phyloP scores from a whole-genome alignment of 257 asterid genomes.

The Nicotiana tabacum region DNA sequence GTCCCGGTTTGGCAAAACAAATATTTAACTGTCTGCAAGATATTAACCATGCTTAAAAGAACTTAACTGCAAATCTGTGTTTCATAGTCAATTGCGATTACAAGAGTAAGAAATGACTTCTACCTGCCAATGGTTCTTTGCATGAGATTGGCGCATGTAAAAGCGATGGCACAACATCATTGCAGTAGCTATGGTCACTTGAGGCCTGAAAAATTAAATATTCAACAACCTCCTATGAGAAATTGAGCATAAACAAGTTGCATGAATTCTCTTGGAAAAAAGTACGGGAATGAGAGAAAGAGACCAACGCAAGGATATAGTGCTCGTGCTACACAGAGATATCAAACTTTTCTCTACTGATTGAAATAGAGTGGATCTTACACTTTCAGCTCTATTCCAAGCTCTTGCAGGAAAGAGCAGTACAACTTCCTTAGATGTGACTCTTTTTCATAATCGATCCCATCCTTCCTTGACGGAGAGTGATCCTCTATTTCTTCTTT shows the following conservation, averaged over 20 bases:
- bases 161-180: conserved; percentile 57
- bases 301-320: neutral
- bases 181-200: conserved; percentile 55
- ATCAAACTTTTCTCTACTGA: neutral
- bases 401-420: conserved; percentile 48
- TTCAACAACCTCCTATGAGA: neutral
- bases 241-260: neutral
- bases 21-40: neutral
- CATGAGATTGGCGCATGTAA: conserved; percentile 59
- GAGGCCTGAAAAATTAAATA: conserved; percentile 40
- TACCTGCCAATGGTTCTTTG: conserved; percentile 70
- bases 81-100: neutral
- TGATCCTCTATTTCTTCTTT: conserved; percentile 43
- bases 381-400: conserved; percentile 59
- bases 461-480: conserved; percentile 64
- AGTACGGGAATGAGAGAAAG: conserved; percentile 6
- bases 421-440: conserved; percentile 39
- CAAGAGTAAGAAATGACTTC: conserved; percentile 6
- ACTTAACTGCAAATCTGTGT: neutral
- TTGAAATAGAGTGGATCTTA: conserved; percentile 24
- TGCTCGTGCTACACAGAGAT: neutral
- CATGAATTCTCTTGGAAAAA: neutral
- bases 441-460: conserved; percentile 36
- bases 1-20: neutral
- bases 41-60: neutral